These are phyloP conservation scores for Yamadazyma takamatsuzukensis DNA, from an alignment of 805 yeast species.

Conservation along the genomic window DNA sequence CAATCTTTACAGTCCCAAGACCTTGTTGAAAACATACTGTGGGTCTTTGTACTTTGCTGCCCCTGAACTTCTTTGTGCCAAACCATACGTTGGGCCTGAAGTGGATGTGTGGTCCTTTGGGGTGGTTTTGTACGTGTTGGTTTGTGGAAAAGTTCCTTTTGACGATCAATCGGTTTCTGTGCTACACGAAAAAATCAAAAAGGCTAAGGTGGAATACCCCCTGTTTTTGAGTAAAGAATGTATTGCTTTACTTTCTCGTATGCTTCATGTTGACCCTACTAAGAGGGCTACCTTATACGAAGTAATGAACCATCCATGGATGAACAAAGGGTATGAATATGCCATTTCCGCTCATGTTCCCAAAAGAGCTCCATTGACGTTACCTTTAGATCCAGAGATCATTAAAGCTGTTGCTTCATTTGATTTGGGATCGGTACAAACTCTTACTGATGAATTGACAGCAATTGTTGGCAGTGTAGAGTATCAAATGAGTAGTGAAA, in stretches of 20 bases:
- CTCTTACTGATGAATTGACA: constrained; percentile 53
- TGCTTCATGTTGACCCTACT: constrained; percentile 87
- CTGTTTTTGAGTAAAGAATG: constrained; percentile 75
- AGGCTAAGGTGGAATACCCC: constrained; percentile 91
- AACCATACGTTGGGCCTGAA: constrained; percentile 93
- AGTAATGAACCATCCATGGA: constrained; percentile 90
- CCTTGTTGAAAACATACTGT: constrained; percentile 86
- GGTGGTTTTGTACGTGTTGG: constrained; percentile 89
- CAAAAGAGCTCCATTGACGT: constrained; percentile 64
- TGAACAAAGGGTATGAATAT: constrained; percentile 80
- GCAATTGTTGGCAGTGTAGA: constrained; percentile 58
- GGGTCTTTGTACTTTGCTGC: constrained; percentile 98
- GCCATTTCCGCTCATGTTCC: constrained; percentile 73
- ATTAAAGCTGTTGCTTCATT: constrained; percentile 71
- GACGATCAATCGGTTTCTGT: constrained; percentile 93
- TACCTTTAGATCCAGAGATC: constrained; percentile 66
- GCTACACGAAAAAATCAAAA: constrained; percentile 88
- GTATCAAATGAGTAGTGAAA: constrained; percentile 58
- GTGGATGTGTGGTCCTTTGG: constrained; percentile 99
- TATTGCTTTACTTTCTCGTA: constrained; percentile 71
- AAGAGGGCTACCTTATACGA: constrained; percentile 77
- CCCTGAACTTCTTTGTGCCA: constrained; percentile 89
- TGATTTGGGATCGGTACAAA: constrained; percentile 71
- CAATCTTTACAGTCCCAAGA: constrained; percentile 70
- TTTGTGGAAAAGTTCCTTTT: constrained; percentile 97